Conservation (phyloP, 805 yeast genomes). For the Barnettozyma salicaria region DNA sequence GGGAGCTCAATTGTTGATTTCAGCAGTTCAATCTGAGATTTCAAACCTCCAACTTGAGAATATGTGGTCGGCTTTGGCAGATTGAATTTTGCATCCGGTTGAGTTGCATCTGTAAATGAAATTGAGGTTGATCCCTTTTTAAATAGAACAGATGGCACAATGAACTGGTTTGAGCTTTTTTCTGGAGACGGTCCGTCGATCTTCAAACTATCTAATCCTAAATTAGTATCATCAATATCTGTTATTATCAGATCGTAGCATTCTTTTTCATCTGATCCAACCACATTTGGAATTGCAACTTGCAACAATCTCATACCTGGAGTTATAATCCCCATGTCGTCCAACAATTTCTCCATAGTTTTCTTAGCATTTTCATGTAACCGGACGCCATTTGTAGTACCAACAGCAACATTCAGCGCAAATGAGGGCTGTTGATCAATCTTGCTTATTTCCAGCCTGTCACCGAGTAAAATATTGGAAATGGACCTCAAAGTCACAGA, state of each 20-base stretch:
- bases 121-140: slow-evolving; percentile 30
- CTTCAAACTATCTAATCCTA: slow-evolving; percentile 29
- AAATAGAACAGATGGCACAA: slow-evolving; percentile 45
- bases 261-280: slow-evolving; percentile 17
- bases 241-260: slow-evolving; percentile 17
- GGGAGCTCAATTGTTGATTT: slow-evolving; percentile 75
- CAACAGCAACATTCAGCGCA: slow-evolving; percentile 34
- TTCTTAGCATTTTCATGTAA: slow-evolving; percentile 26
- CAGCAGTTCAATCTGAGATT: slow-evolving; percentile 52
- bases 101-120: slow-evolving; percentile 19
- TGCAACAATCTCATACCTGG: slow-evolving; percentile 43
- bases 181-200: slow-evolving; percentile 12
- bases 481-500: slow-evolving; percentile 40
- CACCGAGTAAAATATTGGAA: slow-evolving; percentile 43
- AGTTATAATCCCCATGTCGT: slow-evolving; percentile 53
- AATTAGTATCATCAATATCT: slow-evolving; percentile 28
- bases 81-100: slow-evolving; percentile 34
- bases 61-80: slow-evolving; percentile 43
- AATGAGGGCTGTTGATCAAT: slow-evolving; percentile 43
- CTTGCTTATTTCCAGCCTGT: slow-evolving; percentile 43
- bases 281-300: slow-evolving; percentile 17
- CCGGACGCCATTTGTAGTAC: slow-evolving; percentile 21
- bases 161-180: slow-evolving; percentile 21
- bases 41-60: slow-evolving; percentile 70
- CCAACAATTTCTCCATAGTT: slow-evolving; percentile 36